A percentile compares a stretch with the other conserved stretches of the same genome.
Conservation (phyloP, 371 early-diverging fungal genomes). For the Actinomortierella wolfii region DNA sequence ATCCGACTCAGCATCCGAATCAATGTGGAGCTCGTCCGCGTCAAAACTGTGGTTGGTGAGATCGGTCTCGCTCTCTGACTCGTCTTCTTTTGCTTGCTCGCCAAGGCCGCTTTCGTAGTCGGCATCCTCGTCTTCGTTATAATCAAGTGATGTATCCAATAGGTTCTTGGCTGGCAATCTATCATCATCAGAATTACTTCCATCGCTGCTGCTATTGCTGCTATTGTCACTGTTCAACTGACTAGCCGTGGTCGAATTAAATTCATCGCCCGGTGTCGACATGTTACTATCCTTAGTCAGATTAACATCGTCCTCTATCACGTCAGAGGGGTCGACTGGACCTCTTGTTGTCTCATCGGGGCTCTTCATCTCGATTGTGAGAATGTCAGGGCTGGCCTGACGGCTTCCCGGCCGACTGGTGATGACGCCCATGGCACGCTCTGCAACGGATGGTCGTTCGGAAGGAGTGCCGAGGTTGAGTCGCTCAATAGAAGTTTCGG, state of each 20-base stretch:
- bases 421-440: slow-evolving; percentile 39
- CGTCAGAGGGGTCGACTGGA: neutral
- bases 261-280: neutral
- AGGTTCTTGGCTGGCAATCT: neutral
- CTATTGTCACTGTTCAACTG: neutral
- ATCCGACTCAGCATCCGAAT: too few relatives aligned
- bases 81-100: too few relatives aligned
- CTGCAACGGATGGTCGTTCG: slow-evolving; percentile 8
- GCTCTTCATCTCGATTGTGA: slow-evolving; percentile 5
- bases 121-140: slow-evolving; percentile 46
- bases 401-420: slow-evolving; percentile 37
- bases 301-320: slow-evolving; percentile 11
- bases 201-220: slow-evolving; percentile 4
- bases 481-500: slow-evolving; percentile 24
- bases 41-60: too few relatives aligned
- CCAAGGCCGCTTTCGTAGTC: slow-evolving; percentile 28
- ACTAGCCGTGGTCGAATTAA: neutral
- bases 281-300: neutral
- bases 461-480: slow-evolving; percentile 21
- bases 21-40: too few relatives aligned
- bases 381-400: slow-evolving; percentile 21
- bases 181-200: slow-evolving; percentile 9
- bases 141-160: slow-evolving; percentile 10
- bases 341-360: slow-evolving; percentile 12
- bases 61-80: too few relatives aligned